Base-by-base conservation (phyloP, 176 grass and related monocot genomes). In the Oryza glumipatula region DNA sequence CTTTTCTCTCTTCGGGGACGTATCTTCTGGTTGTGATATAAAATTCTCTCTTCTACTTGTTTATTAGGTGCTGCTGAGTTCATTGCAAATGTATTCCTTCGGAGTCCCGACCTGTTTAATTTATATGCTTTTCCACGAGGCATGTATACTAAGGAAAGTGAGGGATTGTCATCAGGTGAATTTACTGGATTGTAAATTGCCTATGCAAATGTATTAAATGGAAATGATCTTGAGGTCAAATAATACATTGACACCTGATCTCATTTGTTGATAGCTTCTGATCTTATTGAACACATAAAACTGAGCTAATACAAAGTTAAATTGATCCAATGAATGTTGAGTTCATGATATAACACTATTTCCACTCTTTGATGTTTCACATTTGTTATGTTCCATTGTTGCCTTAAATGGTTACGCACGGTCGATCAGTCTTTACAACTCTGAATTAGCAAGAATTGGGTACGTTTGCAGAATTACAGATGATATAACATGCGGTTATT, bases 111-210 rank as follows among this genome's bases (percentile, higher is more conserved):
- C 49, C 43, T 81, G 41, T 75, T 87, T 35, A 75, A 80, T 84
- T 84, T 84, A 72, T 84, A 72, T 80, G 51, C 12, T 70, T 49
- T 76, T 73, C 24, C 33, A 64, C 4, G 58, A 78, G 74, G 51
- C 74, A 87, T 90, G 70, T 79, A 91, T 76, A 87, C 85, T 35
- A 36, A 80, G 52, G 54, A 84, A 87, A 80, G 21, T 44, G 80
- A 74, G 33, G 51, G 28, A 61, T 75, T 38, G 33, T 65, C 70
- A 79, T 67, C 76, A 71, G 80, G 76, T 76, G 41, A 84, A 80
- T 46, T 87, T 76, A 70, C 84, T 83, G 84, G 30, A 65, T 80
- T 47, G 30, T 70, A 80, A 69, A 80, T 82, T 39, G 36, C 77
- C 77, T 78, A 46, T 48, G 76, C 70, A 76, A 51, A 87, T 76